Percentiles rank a stretch among this genome's conserved stretches.
Evolutionary conservation across 768 basidiomycete species (phyloP).

Genomic region (Kwoniella shandongensis): DNA sequence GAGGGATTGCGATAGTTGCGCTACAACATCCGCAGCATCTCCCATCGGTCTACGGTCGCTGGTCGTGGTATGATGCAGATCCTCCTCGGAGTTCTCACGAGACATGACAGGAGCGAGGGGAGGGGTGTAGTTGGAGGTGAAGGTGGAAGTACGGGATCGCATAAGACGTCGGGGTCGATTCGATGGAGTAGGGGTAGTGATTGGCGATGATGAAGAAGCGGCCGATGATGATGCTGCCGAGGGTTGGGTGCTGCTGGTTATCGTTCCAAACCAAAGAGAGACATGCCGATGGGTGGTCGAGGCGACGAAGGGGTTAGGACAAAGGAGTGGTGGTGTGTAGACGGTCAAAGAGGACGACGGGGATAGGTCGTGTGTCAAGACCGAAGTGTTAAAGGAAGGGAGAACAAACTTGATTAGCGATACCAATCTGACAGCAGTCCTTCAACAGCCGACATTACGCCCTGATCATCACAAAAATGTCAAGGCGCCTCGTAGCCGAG

Average conservation of each 20-base stretch:
- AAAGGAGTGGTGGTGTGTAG: too few species aligned
- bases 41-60: constrained; percentile 2
- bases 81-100: constrained; percentile 41
- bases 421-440: too few species aligned
- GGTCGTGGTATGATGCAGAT: constrained; percentile 2
- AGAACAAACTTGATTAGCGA: too few species aligned
- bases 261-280: too few species aligned
- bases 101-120: constrained; percentile 43
- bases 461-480: too few species aligned
- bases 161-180: neutral
- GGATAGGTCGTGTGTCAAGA: too few species aligned
- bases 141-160: constrained; percentile 36
- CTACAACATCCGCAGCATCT: constrained; percentile 13
- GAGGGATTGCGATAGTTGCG: constrained; percentile 10
- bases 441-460: too few species aligned
- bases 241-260: neutral
- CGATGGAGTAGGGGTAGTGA: constrained; percentile 1
- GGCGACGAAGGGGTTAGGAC: too few species aligned
- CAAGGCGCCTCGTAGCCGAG: too few species aligned
- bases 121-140: constrained; percentile 26
- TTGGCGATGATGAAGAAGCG: neutral
- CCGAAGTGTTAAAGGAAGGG: too few species aligned
- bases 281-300: too few species aligned
- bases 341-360: too few species aligned
- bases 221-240: neutral